Base-by-base conservation (phyloP, 768 basidiomycete genomes). In the Mycena vitilis region DNA sequence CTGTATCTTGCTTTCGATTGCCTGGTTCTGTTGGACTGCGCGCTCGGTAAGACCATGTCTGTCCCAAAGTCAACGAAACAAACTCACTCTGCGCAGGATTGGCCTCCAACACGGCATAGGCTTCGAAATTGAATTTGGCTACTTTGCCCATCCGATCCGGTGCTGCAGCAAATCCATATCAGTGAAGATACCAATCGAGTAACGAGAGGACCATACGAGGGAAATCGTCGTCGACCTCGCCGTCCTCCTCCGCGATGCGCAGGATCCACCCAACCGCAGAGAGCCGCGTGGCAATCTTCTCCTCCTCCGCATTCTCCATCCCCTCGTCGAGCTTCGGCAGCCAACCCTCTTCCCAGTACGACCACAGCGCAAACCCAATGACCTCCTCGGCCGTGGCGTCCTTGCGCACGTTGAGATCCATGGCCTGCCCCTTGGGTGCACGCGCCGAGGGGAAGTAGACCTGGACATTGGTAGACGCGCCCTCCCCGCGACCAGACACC, bases 171-270 rank as follows among this genome's bases (percentile, higher is more conserved):
- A 57, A 51, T n/a, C n/a, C 37, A 64, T 1, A 11, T 66, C 66
- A 71, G 69, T 37, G 30, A 60, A 23, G 53, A 8, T 6, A 23
- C 10, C 34, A 37, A 36, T 42, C 20, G 18, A 40, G 49, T 49
- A 38, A 23, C 20, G 54, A 62, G 37, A 47, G n/a, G 37, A 58
- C 84, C 94, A 73, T 77, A 97, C 96, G 93, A 25, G 97, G 98
- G 76, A 96, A 99, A 81, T 99, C 98, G 77, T 98, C 98, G 76
- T 99, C 98, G 0, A 99, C 95, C 78, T 98, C 97, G 18, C 98
- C 98, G 77, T 99, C 96, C 52, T 96, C 94, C 74, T 99, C 98
- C 1, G 95, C 94, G 62, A 99, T 95, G 66, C 95, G 84, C 80
- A 99, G 78, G 45, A 95, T 91, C 97, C 98, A 99, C 1, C 95